Conservation (phyloP, 2,329 filamentous ascomycete species). For the Cladosporium sp. region DNA sequence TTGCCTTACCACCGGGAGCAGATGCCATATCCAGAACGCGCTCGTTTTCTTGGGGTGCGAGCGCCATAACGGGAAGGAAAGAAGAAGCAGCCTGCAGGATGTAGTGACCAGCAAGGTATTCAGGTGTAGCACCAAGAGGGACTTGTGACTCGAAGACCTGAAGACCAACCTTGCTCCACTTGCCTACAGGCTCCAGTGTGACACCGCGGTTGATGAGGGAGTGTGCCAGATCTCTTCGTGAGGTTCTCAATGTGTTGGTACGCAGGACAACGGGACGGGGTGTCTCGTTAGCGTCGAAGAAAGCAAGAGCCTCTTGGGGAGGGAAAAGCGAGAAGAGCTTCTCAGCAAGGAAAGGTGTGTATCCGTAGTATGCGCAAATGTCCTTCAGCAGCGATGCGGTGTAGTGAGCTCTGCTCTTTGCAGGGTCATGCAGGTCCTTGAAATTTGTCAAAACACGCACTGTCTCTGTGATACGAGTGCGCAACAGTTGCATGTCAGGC, state of each 20-base stretch:
- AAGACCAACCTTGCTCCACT: slow-evolving; percentile 97
- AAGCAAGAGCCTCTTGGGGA: slow-evolving; percentile 89
- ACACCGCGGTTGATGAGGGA: slow-evolving; percentile 94
- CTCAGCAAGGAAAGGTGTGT: slow-evolving; percentile 89
- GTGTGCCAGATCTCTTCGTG: slow-evolving; percentile 77
- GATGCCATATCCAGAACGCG: slow-evolving; percentile 91
- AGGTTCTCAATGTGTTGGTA: slow-evolving; percentile 86
- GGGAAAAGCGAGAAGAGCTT: slow-evolving; percentile 93
- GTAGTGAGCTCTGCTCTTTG: slow-evolving; percentile 82
- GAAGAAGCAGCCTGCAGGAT: slow-evolving; percentile 95
- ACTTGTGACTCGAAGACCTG: slow-evolving; percentile 91
- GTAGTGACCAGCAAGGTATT: slow-evolving; percentile 96
- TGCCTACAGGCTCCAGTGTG: slow-evolving; percentile 91
- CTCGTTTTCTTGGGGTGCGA: slow-evolving; percentile 90
- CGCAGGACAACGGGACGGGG: slow-evolving; percentile 90
- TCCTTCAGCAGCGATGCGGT: slow-evolving; percentile 82
- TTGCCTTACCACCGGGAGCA: slow-evolving; percentile 93
- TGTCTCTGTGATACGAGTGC: slow-evolving; percentile 86
- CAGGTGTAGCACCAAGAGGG: slow-evolving; percentile 88
- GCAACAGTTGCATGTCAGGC: slow-evolving; percentile 83
- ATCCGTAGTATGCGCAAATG: slow-evolving; percentile 94
- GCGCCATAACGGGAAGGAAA: slow-evolving; percentile 95
- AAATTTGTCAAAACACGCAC: slow-evolving; percentile 90
- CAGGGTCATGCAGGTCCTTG: slow-evolving; percentile 71
- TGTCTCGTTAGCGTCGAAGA: slow-evolving; percentile 98